A percentile compares a stretch with the other conserved stretches of the same genome.
phyloP scores from a whole-genome alignment of 495 filamentous ascomycete genomes.

The Penicillium flavigenum region DNA sequence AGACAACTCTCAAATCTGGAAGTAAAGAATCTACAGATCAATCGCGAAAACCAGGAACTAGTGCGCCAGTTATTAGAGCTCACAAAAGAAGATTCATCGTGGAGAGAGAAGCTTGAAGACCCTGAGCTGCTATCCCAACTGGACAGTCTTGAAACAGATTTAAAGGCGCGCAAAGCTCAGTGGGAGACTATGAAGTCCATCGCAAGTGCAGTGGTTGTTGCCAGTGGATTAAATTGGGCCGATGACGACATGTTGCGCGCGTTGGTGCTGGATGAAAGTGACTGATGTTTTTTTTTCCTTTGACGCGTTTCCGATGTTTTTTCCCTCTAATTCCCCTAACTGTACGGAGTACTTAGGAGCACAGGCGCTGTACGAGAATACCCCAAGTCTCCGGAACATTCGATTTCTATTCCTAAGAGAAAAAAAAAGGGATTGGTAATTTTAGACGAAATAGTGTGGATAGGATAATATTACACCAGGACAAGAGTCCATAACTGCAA shows the following conservation, averaged over 20 bases:
- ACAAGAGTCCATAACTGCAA: not conserved
- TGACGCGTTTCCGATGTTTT: not conserved
- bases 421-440: not conserved
- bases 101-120: conserved; percentile 51
- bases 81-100: conserved; percentile 54
- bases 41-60: conserved; percentile 60
- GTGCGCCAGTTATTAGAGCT: conserved; percentile 60
- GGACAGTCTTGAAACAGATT: conserved; percentile 52
- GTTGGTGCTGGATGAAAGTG: conserved; percentile 73
- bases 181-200: conserved; percentile 76
- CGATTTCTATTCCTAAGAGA: not conserved
- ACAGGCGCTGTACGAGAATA: conserved; percentile 6
- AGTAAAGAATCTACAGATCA: conserved; percentile 52
- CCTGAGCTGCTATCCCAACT: conserved; percentile 53
- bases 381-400: not conserved
- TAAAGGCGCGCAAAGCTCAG: conserved; percentile 55
- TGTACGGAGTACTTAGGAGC: not conserved
- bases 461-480: not conserved
- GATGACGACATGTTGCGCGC: conserved; percentile 65
- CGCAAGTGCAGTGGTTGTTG: conserved; percentile 70
- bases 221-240: conserved; percentile 83
- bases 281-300: conserved; percentile 30
- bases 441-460: not conserved
- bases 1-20: conserved; percentile 54
- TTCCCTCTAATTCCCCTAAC: too few relatives aligned